Evolutionary conservation across 1,139 yeast genomes (phyloP).

Genomic region (Nematodospora anomalae): DNA sequence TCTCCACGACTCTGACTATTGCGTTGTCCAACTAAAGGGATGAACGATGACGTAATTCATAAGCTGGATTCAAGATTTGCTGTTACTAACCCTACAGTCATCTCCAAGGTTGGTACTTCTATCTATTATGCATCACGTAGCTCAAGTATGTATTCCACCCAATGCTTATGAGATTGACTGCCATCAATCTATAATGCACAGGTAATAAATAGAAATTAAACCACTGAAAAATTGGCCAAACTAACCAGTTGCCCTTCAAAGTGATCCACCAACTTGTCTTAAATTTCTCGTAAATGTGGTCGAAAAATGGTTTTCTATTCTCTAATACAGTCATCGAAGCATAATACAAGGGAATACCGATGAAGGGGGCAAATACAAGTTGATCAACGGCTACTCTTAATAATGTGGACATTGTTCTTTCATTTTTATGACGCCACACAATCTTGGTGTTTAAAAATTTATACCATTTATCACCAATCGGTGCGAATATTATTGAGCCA

Average conservation of each 20-base stretch:
- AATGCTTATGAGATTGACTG: constrained; percentile 71
- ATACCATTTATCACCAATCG: constrained; percentile 46
- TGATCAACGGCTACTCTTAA: constrained; percentile 71
- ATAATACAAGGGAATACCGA: constrained; percentile 67
- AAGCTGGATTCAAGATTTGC: too few species aligned
- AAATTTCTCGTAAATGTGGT: constrained; percentile 38
- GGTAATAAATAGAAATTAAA: constrained; percentile 74
- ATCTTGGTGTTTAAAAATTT: constrained; percentile 25
- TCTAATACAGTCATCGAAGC: constrained; percentile 68
- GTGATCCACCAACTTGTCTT: constrained; percentile 58
- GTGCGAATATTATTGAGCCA: constrained; percentile 44
- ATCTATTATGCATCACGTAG: constrained; percentile 22
- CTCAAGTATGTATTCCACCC: constrained; percentile 87
- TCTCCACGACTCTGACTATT: neutral
- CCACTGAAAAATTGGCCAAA: constrained; percentile 85
- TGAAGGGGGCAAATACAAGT: constrained; percentile 70
- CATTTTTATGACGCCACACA: constrained; percentile 15
- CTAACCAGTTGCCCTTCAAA: constrained; percentile 68
- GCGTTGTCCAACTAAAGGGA: too few species aligned
- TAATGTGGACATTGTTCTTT: constrained; percentile 23
- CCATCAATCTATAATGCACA: constrained; percentile 60
- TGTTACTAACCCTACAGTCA: too few species aligned
- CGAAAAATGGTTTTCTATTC: constrained; percentile 25
- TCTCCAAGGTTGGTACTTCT: too few species aligned
- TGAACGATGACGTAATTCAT: too few species aligned